Conservation (phyloP, 2,329 filamentous ascomycete species). For the Neocatenulostroma microsporum region DNA sequence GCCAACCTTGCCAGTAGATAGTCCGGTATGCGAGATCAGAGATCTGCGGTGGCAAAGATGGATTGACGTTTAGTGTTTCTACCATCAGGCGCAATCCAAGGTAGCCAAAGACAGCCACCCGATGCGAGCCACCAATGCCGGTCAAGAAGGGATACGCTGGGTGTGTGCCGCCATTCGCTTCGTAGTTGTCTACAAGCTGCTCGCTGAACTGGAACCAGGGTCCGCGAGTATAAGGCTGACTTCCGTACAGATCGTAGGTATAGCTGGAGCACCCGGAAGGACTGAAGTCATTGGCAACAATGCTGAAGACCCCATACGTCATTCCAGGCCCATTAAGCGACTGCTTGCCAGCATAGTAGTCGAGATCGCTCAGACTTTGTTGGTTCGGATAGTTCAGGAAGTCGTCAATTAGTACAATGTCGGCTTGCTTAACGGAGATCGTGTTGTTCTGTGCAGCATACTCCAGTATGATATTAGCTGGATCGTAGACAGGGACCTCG, state of each 20-base stretch:
- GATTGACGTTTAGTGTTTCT: slow-evolving; percentile 55
- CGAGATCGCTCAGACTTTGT: slow-evolving; percentile 50
- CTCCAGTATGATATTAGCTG: slow-evolving; percentile 55
- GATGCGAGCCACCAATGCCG: slow-evolving; percentile 61
- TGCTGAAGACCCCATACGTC: slow-evolving; percentile 64
- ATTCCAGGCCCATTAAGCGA: slow-evolving; percentile 62
- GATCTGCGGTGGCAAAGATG: slow-evolving; percentile 60
- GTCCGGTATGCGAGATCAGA: slow-evolving; percentile 52
- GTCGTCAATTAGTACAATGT: slow-evolving; percentile 60
- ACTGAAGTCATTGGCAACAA: slow-evolving; percentile 58
- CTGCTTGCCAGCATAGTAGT: slow-evolving; percentile 64
- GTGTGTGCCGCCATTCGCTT: slow-evolving; percentile 56
- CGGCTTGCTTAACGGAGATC: slow-evolving; percentile 61
- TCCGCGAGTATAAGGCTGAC: slow-evolving; percentile 55
- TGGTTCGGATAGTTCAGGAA: slow-evolving; percentile 54
- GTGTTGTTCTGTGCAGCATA: slow-evolving; percentile 60
- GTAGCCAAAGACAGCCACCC: slow-evolving; percentile 60
- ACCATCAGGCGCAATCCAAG: slow-evolving; percentile 55
- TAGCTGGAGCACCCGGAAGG: slow-evolving; percentile 61
- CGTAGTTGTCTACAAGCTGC: slow-evolving; percentile 55
- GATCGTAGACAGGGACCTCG: slow-evolving; percentile 44
- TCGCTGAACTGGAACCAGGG: slow-evolving; percentile 67
- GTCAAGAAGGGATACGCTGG: slow-evolving; percentile 66
- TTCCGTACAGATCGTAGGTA: slow-evolving; percentile 58
- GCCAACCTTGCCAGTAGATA: slow-evolving; percentile 61